Conservation (phyloP, 345 rosid genomes). For the Nasturtium officinale region DNA sequence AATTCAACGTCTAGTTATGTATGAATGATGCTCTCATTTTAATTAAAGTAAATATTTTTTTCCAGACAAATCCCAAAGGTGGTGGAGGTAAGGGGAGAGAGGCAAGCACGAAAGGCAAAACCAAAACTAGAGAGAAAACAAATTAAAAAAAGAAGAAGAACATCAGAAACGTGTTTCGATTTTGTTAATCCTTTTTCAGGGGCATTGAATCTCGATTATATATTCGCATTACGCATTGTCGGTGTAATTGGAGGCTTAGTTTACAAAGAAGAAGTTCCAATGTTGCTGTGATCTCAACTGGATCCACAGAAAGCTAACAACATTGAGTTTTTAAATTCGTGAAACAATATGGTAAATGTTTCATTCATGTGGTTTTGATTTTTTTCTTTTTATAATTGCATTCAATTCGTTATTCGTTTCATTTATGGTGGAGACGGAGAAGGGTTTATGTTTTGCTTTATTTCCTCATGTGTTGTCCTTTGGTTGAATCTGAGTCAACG, state of each 20-base stretch:
- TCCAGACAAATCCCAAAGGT: conserved; percentile 40
- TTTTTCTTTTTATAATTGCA: neutral
- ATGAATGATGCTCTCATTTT: conserved; percentile 40
- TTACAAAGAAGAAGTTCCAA: conserved; percentile 22
- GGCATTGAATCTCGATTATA: conserved; percentile 30
- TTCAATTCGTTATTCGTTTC: neutral
- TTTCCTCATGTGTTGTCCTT: neutral
- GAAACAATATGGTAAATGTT: conserved; percentile 37
- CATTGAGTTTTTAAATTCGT: conserved; percentile 31
- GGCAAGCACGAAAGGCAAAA: conserved; percentile 45
- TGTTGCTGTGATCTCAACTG: conserved; percentile 34
- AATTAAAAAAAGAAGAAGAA: neutral
- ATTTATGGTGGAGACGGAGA: neutral
- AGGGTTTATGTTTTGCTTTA: conserved; percentile 11
- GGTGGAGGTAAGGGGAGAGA: conserved; percentile 38
- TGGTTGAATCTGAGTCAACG: conserved; percentile 23
- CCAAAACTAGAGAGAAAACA: neutral
- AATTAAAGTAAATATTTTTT: conserved; percentile 35
- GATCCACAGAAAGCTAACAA: conserved; percentile 23
- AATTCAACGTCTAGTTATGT: conserved; percentile 41
- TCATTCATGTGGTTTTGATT: conserved; percentile 21
- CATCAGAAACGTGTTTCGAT: conserved; percentile 27
- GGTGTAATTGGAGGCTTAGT: conserved; percentile 18
- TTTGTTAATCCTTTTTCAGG: neutral
- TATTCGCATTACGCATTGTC: conserved; percentile 33